These are phyloP conservation scores for Apophysomyces elegans DNA, from an alignment of 371 early-diverging fungal species.

Conservation along the genomic window DNA sequence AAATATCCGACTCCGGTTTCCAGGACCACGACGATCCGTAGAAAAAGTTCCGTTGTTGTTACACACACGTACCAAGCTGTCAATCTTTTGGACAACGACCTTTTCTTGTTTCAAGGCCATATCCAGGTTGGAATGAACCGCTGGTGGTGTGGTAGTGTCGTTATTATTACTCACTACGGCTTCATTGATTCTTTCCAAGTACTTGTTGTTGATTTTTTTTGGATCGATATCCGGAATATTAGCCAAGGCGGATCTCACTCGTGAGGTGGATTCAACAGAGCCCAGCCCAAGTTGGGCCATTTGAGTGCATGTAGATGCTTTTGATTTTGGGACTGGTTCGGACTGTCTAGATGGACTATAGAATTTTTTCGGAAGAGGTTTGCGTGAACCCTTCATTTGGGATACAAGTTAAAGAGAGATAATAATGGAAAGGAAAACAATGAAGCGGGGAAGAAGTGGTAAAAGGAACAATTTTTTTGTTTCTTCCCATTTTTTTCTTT, in stretches of 20 bases:
- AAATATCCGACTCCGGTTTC: no score
- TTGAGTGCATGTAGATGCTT: background rate
- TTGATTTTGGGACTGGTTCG: conserved; percentile 2
- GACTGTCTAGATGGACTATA: background rate
- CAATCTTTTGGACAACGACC: background rate
- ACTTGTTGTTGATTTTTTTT: conserved; percentile 2
- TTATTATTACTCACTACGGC: background rate
- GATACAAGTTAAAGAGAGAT: no score
- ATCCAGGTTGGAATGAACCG: conserved; percentile 4
- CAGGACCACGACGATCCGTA: no score
- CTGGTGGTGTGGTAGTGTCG: background rate
- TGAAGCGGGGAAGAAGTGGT: background rate
- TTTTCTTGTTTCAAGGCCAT: conserved; percentile 3
- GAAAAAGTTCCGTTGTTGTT: background rate
- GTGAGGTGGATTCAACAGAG: background rate
- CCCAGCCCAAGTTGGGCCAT: background rate
- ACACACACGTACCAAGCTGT: background rate
- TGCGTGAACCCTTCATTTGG: background rate
- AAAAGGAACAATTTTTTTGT: background rate
- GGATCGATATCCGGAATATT: background rate
- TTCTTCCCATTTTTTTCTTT: conserved; percentile 2
- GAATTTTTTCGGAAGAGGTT: background rate
- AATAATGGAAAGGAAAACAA: no score
- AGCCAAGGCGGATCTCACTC: conserved; percentile 4
- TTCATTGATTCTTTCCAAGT: background rate